These are phyloP conservation scores for Chalciporus chontae DNA, from an alignment of 768 basidiomycete genomes.

Conservation along the genomic window DNA sequence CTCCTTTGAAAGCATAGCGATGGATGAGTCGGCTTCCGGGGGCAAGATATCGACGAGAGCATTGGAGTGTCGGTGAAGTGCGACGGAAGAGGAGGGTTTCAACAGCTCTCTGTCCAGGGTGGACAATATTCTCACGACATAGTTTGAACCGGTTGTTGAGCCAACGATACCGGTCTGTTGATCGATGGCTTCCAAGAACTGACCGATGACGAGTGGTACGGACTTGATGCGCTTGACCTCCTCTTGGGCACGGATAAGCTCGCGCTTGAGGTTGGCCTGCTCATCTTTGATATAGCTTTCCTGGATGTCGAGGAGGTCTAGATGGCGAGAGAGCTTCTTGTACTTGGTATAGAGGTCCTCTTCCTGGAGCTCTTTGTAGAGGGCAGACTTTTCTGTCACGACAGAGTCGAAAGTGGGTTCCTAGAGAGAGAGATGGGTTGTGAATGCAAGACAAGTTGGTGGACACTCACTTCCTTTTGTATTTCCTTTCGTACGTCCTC, in stretches of 20 bases:
- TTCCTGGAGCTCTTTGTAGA: constrained; percentile 81
- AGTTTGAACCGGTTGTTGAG: constrained; percentile 96
- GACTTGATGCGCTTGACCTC: constrained; percentile 99
- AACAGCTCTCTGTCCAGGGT: constrained; percentile 96
- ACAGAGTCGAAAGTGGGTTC: constrained; percentile 89
- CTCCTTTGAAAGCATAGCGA: constrained; percentile 89
- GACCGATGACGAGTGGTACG: constrained; percentile 97
- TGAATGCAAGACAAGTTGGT: constrained; percentile 1
- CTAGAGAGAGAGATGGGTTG: constrained; percentile 35
- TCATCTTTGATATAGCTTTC: constrained; percentile 99
- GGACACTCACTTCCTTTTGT: constrained; percentile 62
- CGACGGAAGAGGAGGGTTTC: constrained; percentile 96
- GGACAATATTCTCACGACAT: constrained; percentile 94
- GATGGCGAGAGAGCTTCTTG: constrained; percentile 92
- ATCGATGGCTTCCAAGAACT: constrained; percentile 98
- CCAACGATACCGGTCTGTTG: constrained; percentile 96
- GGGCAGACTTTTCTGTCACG: constrained; percentile 82
- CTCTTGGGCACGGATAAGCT: constrained; percentile 97
- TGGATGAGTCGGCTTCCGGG: constrained; percentile 97
- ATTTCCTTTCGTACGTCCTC: constrained; percentile 88
- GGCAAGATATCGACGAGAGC: constrained; percentile 97
- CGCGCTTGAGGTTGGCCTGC: constrained; percentile 94
- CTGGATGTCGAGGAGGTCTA: constrained; percentile 91
- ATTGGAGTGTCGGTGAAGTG: constrained; percentile 98
- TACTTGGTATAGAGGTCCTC: constrained; percentile 97